Base-by-base conservation (phyloP, 2,329 filamentous ascomycete genomes). In the Aspergillus transmontanensis region DNA sequence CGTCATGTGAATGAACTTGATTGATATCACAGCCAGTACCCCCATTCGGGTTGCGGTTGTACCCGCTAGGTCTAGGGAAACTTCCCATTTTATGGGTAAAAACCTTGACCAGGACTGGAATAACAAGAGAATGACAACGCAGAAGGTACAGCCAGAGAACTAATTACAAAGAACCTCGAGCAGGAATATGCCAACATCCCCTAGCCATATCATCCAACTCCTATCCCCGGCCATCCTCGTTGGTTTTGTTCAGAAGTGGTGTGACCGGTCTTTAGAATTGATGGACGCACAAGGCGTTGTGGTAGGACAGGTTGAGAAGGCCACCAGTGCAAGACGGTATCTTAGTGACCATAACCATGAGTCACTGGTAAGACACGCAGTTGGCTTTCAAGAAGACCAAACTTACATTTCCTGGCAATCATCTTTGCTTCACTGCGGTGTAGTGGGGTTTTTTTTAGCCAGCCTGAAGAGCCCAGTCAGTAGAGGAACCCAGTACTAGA, bases 41-140 rank as follows among this genome's bases (percentile, higher is more conserved):
- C 62, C 66, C 63, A 67, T 69, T 69, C 36, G 55, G 66, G 65
- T 63, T 26, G 59, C 56, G 46, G 59, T 56, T 19, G 26, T 23
- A 23, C 28, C 50, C 48, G 56, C 59, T 26, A 46, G 46, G 61
- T 36, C 62, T 63, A 70, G 68, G 64, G 51, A 68, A 70, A 66
- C 60, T 56, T 63, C 62, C 57, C 23, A 34, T 46, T 16, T 19
- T 16, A 28, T 41, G 54, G 68, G 62, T 53, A 63, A 66, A 69
- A 69, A 63, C 68, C 68, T 64, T 64, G 66, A 54, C 61, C 65
- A 56, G 63, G 65, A 64, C 60, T 3, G 4, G 4, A 50, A n/a
- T 1, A 5, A 46, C 36, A 39, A 50, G 28, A 30, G 28, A 53
- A 55, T 45, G 14, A 7, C 11, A 34, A 32, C 36, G 26, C 23